Base-by-base conservation (phyloP, 345 rosid genomes). In the Ricinus communis region DNA sequence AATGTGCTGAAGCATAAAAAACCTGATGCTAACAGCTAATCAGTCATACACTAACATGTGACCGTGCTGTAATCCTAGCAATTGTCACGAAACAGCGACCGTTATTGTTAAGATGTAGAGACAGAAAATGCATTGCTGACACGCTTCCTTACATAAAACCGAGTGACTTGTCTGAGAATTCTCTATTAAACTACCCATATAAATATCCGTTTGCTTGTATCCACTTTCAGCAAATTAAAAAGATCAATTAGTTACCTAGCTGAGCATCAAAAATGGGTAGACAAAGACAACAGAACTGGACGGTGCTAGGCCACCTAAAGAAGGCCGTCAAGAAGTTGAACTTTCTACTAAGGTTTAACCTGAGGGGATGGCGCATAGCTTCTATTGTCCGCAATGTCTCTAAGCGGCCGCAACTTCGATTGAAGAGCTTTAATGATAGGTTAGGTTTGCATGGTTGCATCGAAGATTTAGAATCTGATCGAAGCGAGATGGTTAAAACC, bases 341-440 rank as follows among this genome's bases (percentile, higher is more conserved):
- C 24, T 71, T 68, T 12, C 31, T 82, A 0, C 43, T 77, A 12
- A 13, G 67, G 7, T 65, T 79, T 38, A 68, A 55, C 61, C 15
- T 3, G 8, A 51, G 53, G 31, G 60, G 57, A 53, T 72, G 86
- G 83, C 76, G 74, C 49, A 19, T 71, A 8, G 30, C 74, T 66
- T 80, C 74, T 0, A 28, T 72, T 41, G 40, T 70, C n/a, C 31
- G 46, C 18, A 6, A 50, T 2, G 30, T 43, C 4, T 60, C 75
- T 2, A 1, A 15, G 4, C 25, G 30, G 10, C 24, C 60, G 30
- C 56, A 52, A 52, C 74, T 33, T 18, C 56, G 71, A 33, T 28
- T 66, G 74, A 22, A 18, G 65, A 80, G 82, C 82, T 83, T 83
- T 15, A 75, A 74, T 11, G 81, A 80, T 49, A 70, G 76, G 21